Percentiles rank a stretch among this genome's conserved stretches.
phyloP scores from a whole-genome alignment of 176 grass and related monocot species.

The Oryza nivara region DNA sequence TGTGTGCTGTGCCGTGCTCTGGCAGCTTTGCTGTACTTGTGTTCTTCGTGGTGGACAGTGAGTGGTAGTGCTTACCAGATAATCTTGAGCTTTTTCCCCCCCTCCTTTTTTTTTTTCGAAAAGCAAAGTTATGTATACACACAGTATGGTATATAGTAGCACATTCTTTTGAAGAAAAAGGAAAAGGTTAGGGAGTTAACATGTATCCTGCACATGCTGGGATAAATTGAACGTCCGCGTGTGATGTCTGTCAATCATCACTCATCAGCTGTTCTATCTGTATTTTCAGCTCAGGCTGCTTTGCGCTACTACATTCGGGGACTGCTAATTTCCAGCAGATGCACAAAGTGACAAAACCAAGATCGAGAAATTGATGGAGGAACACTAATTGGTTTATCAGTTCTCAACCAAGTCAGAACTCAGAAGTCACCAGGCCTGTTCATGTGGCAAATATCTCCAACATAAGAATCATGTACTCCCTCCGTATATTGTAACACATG shows the following conservation, averaged over 20 bases:
- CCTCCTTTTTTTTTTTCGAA: neutral
- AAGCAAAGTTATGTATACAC: constrained; percentile 8
- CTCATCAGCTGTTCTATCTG: neutral
- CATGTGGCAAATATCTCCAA: neutral
- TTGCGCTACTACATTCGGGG: neutral
- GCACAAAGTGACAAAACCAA: neutral
- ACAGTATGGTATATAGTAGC: neutral
- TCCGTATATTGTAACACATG: neutral
- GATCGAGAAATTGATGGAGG: neutral
- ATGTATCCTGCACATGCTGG: neutral
- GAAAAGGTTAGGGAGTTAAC: neutral
- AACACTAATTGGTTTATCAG: neutral
- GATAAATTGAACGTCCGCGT: neutral
- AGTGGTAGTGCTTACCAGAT: constrained; percentile 38
- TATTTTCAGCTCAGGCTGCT: neutral
- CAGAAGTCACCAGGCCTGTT: neutral
- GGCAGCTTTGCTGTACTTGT: neutral
- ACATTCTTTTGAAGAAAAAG: neutral
- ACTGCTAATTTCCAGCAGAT: neutral
- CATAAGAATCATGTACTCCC: neutral
- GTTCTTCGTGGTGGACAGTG: constrained; percentile 5
- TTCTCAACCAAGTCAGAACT: neutral
- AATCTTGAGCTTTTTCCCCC: neutral
- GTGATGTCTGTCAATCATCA: neutral
- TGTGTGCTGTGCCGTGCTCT: constrained; percentile 31